Percentiles rank a stretch among this genome's conserved stretches.
Evolutionary conservation across 345 rosid genomes (phyloP).

Genomic region (Carallia pectinifolia): DNA sequence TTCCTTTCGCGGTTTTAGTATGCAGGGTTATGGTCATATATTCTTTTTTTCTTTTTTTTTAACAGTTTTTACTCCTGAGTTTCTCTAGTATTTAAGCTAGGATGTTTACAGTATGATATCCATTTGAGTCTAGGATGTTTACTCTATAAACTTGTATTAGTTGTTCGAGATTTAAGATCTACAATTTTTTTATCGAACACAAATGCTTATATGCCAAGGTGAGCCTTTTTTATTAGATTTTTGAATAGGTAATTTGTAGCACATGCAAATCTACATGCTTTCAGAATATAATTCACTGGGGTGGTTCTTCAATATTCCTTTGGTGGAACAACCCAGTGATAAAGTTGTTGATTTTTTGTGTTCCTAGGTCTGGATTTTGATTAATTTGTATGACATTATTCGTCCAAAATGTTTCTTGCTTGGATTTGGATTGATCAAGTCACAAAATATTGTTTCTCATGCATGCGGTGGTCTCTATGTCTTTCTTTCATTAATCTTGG

Average conservation of each 20-base stretch:
- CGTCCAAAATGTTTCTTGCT: neutral
- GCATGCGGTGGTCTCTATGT: neutral
- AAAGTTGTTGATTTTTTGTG: neutral
- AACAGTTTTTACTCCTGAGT: neutral
- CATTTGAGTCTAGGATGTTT: neutral
- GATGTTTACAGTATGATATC: slow-evolving; percentile 1
- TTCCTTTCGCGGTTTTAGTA: too few species aligned
- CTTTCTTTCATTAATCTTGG: slow-evolving; percentile 5
- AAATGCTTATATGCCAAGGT: slow-evolving; percentile 9
- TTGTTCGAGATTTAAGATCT: neutral
- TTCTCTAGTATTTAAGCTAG: neutral
- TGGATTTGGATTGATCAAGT: neutral
- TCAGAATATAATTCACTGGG: slow-evolving; percentile 25
- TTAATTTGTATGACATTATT: neutral
- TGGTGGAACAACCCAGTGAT: neutral
- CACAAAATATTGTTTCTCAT: neutral
- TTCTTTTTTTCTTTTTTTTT: too few species aligned
- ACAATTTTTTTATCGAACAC: neutral
- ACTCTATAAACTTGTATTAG: neutral
- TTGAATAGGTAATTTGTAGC: slow-evolving; percentile 8
- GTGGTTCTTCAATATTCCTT: slow-evolving; percentile 9
- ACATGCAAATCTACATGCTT: slow-evolving; percentile 14
- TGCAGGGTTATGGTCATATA: too few species aligned
- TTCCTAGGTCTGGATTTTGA: neutral
- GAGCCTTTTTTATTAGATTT: slow-evolving; percentile 3